Conservation (phyloP, 1,139 yeast genomes). For the Sugiyamaella paludigena region DNA sequence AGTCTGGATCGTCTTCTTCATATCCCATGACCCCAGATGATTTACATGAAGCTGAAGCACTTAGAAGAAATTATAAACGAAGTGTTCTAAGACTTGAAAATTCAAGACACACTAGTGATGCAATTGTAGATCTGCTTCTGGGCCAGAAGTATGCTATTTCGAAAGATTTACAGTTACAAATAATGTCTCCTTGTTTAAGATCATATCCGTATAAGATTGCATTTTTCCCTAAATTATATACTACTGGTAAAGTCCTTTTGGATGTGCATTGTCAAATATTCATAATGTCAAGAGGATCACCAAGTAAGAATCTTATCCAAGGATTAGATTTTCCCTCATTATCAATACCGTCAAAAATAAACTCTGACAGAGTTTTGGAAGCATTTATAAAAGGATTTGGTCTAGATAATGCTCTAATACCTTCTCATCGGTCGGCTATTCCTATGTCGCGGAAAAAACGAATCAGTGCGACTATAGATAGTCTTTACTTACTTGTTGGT, state of each 20-base stretch:
- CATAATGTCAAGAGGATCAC: constrained; percentile 7
- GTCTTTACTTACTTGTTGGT: constrained; percentile 10
- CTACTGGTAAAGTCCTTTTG: constrained; percentile 5
- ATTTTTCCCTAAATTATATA: constrained; percentile 5
- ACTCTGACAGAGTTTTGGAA: background rate
- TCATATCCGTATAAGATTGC: background rate
- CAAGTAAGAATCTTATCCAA: constrained; percentile 4
- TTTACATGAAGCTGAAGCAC: no score
- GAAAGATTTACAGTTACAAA: constrained; percentile 11
- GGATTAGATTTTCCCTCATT: constrained; percentile 7
- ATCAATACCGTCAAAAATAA: background rate
- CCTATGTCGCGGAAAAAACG: background rate
- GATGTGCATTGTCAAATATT: constrained; percentile 12
- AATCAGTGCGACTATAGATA: constrained; percentile 7
- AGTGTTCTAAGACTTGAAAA: background rate
- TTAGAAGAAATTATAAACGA: background rate
- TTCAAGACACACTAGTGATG: constrained; percentile 5
- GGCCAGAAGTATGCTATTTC: constrained; percentile 11
- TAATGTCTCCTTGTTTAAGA: constrained; percentile 12
- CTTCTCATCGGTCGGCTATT: background rate
- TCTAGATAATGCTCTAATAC: constrained; percentile 9
- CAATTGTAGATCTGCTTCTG: constrained; percentile 5
- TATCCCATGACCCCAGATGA: no score
- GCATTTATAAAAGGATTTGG: constrained; percentile 11
- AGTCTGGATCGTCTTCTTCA: no score